Conservation (phyloP, 768 basidiomycete species). For the Boletellus emodensis region DNA sequence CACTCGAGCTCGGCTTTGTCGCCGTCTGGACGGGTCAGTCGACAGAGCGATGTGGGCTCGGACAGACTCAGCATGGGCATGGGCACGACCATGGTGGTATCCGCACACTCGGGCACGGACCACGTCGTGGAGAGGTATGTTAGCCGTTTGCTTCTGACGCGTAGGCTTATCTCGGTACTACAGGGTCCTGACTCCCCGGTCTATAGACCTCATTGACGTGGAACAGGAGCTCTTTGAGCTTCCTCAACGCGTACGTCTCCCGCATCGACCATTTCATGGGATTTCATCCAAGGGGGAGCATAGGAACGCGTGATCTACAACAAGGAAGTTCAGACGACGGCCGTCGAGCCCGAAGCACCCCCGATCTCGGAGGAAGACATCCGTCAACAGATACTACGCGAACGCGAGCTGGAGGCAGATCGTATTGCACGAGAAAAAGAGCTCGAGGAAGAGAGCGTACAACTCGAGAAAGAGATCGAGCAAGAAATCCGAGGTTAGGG, state of each 20-base stretch:
- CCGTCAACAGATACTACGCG: constrained; percentile 59
- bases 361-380: constrained; percentile 66
- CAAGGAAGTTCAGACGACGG: constrained; percentile 79
- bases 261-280: not conserved
- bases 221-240: constrained; percentile 89
- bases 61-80: constrained; percentile 42
- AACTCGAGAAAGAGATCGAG: constrained; percentile 82
- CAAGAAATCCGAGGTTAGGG: constrained; percentile 75
- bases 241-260: constrained; percentile 66
- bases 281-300: constrained; percentile 2
- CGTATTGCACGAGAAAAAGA: constrained; percentile 68
- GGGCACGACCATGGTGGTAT: constrained; percentile 44
- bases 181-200: constrained; percentile 62
- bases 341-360: constrained; percentile 52
- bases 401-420: constrained; percentile 67
- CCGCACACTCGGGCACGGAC: constrained; percentile 56
- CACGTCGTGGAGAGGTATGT: constrained; percentile 67
- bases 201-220: constrained; percentile 77
- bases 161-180: constrained; percentile 3
- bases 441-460: constrained; percentile 77
- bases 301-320: constrained; percentile 81
- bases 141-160: not conserved
- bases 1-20: constrained; percentile 37
- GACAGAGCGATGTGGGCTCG: constrained; percentile 64
- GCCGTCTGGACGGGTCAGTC: constrained; percentile 60